phyloP scores from a whole-genome alignment of 352 stramenopile genomes.

The Phytophthora hibernalis region DNA sequence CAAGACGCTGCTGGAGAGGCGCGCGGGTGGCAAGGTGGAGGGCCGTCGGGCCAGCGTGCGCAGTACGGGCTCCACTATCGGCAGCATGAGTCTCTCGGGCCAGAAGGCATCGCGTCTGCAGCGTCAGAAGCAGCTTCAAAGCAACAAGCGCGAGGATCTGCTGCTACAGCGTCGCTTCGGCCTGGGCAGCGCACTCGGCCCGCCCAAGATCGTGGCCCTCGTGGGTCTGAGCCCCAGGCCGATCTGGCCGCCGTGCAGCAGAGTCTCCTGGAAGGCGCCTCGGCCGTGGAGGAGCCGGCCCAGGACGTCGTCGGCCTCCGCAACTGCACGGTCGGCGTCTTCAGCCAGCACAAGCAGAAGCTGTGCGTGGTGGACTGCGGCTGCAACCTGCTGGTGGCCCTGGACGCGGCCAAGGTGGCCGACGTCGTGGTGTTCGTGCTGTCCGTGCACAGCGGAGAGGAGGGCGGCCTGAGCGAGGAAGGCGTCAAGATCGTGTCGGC shows the following conservation, averaged over 20 bases:
- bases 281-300: conserved; percentile 62
- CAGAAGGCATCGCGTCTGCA: conserved; percentile 83
- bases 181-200: conserved; percentile 65
- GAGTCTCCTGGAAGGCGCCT: conserved; percentile 69
- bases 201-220: conserved; percentile 88
- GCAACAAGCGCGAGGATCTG: conserved; percentile 89
- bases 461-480: conserved; percentile 85
- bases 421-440: conserved; percentile 86
- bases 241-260: conserved; percentile 69
- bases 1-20: conserved; percentile 79
- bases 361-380: conserved; percentile 86
- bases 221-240: conserved; percentile 78
- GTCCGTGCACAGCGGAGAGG: conserved; percentile 78
- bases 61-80: conserved; percentile 46
- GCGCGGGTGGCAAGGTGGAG: conserved; percentile 81
- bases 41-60: conserved; percentile 48
- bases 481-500: conserved; percentile 92
- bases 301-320: conserved; percentile 47
- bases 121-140: conserved; percentile 83
- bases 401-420: conserved; percentile 89
- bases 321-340: conserved; percentile 77
- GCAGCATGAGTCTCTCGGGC: conserved; percentile 60
- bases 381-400: conserved; percentile 80
- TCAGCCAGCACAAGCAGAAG: conserved; percentile 90
- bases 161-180: conserved; percentile 86